phyloP scores from a whole-genome alignment of 257 asterid species.

The Cruciata laevipes region DNA sequence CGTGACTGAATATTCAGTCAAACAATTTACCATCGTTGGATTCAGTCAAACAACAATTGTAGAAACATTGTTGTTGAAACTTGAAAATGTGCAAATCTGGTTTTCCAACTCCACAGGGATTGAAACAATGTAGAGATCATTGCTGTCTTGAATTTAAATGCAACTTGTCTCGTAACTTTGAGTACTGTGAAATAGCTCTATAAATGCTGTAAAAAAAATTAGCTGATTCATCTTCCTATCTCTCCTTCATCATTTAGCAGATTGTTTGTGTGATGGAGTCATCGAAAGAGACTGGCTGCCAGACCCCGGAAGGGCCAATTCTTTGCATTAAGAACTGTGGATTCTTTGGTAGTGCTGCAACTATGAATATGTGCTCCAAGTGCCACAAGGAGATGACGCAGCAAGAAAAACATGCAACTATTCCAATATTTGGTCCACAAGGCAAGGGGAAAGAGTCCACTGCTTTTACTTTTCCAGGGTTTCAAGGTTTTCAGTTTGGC shows the following conservation, averaged over 20 bases:
- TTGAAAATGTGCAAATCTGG: not conserved
- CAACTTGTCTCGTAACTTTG: not conserved
- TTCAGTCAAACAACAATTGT: too few relatives aligned
- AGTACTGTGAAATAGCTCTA: too few relatives aligned
- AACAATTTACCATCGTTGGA: too few relatives aligned
- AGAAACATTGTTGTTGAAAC: not conserved
- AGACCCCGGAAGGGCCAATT: slow-evolving; percentile 27
- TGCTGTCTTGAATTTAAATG: not conserved
- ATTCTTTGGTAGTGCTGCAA: slow-evolving; percentile 30
- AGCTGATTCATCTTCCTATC: not conserved
- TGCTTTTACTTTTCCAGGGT: slow-evolving; percentile 1
- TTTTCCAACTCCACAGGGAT: not conserved
- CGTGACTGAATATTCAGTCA: too few relatives aligned
- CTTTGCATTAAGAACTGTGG: slow-evolving; percentile 31
- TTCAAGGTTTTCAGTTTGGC: slow-evolving; percentile 4
- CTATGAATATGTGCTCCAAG: slow-evolving; percentile 35
- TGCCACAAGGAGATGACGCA: slow-evolving; percentile 30
- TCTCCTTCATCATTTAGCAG: not conserved
- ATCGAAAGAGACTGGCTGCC: slow-evolving; percentile 30
- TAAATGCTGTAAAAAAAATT: not conserved
- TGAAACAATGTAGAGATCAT: not conserved
- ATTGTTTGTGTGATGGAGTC: slow-evolving; percentile 21
- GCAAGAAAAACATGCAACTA: slow-evolving; percentile 25
- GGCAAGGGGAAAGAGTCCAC: slow-evolving; percentile 12
- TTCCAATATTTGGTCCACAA: slow-evolving; percentile 17